These are phyloP conservation scores for Globomyces sp. DNA, from an alignment of 371 early-diverging fungal genomes.

Conservation along the genomic window DNA sequence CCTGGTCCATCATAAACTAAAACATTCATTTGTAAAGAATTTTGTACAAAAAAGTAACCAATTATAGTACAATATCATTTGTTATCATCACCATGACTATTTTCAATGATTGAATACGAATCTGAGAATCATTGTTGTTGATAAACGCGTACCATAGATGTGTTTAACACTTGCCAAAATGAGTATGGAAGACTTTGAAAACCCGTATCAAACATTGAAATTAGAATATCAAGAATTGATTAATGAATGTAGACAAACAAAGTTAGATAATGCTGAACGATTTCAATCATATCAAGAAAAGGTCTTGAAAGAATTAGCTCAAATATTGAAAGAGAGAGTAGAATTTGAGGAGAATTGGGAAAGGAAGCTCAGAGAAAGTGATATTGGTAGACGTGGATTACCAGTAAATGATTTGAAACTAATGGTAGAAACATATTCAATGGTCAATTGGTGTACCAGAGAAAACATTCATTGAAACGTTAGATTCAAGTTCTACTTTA, in stretches of 20 bases:
- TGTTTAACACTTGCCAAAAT: too few species aligned
- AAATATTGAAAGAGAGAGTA: neutral
- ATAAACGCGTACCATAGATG: too few species aligned
- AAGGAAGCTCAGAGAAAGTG: neutral
- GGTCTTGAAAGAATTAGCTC: neutral
- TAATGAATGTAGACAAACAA: constrained; percentile 2
- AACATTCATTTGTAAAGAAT: constrained; percentile 63
- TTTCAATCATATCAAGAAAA: constrained; percentile 6
- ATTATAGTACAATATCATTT: too few species aligned
- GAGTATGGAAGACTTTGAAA: too few species aligned
- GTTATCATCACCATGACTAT: too few species aligned
- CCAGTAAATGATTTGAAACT: too few species aligned
- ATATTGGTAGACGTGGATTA: neutral
- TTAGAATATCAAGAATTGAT: neutral
- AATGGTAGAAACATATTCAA: too few species aligned
- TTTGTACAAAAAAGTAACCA: neutral
- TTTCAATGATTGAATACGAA: too few species aligned
- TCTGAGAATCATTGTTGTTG: too few species aligned
- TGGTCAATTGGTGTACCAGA: too few species aligned
- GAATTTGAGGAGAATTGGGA: constrained; percentile 7
- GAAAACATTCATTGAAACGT: too few species aligned
- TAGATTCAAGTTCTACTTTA: too few species aligned
- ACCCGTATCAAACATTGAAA: neutral
- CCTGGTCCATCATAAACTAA: constrained; percentile 79
- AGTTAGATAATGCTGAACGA: neutral